A percentile compares a stretch with the other conserved stretches of the same genome.
Evolutionary conservation across 805 yeast species (phyloP).

Genomic region (Candida pseudoglaebosa): DNA sequence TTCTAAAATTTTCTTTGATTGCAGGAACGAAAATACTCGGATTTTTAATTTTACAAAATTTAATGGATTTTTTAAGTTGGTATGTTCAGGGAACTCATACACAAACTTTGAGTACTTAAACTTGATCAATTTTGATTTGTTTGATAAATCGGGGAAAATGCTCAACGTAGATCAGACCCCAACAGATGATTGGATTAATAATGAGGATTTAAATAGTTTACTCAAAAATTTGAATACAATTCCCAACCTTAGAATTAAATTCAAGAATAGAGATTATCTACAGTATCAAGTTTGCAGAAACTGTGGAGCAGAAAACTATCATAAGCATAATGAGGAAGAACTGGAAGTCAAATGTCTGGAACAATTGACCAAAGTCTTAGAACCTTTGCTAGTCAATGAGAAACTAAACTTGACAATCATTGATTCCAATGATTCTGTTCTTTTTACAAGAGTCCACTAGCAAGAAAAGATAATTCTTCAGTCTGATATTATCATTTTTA

Average conservation of each 20-base stretch:
- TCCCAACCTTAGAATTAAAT: constrained; percentile 4
- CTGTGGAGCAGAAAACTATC: constrained; percentile 1
- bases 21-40: constrained; percentile 12
- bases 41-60: constrained; percentile 29
- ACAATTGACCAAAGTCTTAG: neutral
- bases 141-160: constrained; percentile 14
- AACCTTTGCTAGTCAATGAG: constrained; percentile 2
- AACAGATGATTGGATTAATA: constrained; percentile 15
- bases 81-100: constrained; percentile 36
- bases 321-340: neutral
- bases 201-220: constrained; percentile 3
- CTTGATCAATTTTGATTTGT: constrained; percentile 30
- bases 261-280: neutral
- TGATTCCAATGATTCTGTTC: neutral
- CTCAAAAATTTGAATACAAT: constrained; percentile 5
- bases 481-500: too few species aligned
- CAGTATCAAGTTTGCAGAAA: constrained; percentile 1
- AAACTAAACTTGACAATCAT: neutral
- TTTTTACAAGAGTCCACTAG: constrained; percentile 2
- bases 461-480: neutral
- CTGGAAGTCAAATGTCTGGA: neutral
- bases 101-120: constrained; percentile 20
- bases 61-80: constrained; percentile 23
- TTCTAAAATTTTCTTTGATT: constrained; percentile 41
- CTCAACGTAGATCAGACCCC: constrained; percentile 13